Base-by-base conservation (phyloP, 177 flowering plant species). In the Vitis hybrid region DNA sequence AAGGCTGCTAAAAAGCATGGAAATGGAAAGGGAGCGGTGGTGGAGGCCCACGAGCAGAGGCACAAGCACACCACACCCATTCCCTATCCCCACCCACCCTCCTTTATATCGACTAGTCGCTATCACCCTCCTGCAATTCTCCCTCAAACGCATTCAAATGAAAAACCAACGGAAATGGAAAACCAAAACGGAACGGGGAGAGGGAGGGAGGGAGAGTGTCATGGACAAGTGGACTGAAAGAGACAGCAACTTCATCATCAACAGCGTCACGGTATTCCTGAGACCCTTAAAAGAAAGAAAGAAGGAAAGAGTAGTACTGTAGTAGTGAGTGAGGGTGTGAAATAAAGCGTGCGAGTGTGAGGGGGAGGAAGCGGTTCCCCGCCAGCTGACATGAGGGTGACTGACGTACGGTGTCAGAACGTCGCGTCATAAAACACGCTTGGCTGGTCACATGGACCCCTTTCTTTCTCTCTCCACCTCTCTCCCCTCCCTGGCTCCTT, bases 301-400 rank as follows among this genome's bases (percentile, higher is more conserved):
- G 8, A 7, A 39, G 8, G 8, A 39, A 7, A 39, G 8, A 39
- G 45, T 39, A 39, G 45, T 39, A 7, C 29, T 4, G 45, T 39
- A 39, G 45, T 39, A 7, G 45, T 39, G 45, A 39, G 45, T 39
- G 45, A 7, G 6, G 45, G 45, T 39, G 9, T 39, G 45, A 39
- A 7, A 4, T 0, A 7, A 5, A 39, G 45, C 6, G 45, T 4
- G 45, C 8, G 45, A 39, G 8, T 39, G 45, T 39, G 45, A 39
- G 45, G 8, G 29, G 45, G 45, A 39, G 45, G 45, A 39, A 39
- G 45, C 45, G 70, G 75, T 72, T 72, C 53, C 79, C 79, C 68
- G 69, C 72, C 75, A 72, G 79, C 79, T 76, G 79, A 76, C 79
- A 72, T 26, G 79, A 72, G 62, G 65, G 69, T 59, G 75, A 76